phyloP scores from a whole-genome alignment of 345 rosid genomes.

The Eucalyptus coolabah region DNA sequence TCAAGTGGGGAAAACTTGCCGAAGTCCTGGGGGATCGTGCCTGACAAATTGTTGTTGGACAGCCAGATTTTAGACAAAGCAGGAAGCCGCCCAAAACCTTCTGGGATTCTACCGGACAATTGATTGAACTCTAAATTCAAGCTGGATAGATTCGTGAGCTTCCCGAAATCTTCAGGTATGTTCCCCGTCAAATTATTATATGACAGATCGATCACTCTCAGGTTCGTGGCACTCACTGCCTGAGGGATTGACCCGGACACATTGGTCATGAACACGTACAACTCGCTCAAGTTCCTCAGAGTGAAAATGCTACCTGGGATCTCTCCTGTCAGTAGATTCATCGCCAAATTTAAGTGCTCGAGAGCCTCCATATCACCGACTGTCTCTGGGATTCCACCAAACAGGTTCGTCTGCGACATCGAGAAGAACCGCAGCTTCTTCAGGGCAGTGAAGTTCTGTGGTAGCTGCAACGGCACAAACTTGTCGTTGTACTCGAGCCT shows the following conservation, averaged over 20 bases:
- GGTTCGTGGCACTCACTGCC: constrained; percentile 10
- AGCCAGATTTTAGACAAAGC: constrained; percentile 14
- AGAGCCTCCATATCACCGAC: constrained; percentile 29
- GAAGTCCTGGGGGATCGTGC: constrained; percentile 35
- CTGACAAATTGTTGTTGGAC: constrained; percentile 40
- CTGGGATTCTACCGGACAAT: constrained; percentile 44
- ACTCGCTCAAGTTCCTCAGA: constrained; percentile 25
- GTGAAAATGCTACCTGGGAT: constrained; percentile 28
- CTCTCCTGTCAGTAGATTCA: constrained; percentile 10
- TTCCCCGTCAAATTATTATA: constrained; percentile 23
- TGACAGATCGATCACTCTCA: constrained; percentile 30
- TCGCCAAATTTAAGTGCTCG: constrained; percentile 22
- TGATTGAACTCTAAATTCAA: constrained; percentile 21
- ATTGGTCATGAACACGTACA: constrained; percentile 12
- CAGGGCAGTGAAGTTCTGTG: constrained; percentile 10
- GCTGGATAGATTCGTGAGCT: constrained; percentile 8
- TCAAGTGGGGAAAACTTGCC: constrained; percentile 27
- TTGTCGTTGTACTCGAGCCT: not conserved
- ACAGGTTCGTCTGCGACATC: constrained; percentile 18
- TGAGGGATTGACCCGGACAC: constrained; percentile 43
- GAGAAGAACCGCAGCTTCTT: constrained; percentile 20
- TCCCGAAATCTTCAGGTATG: constrained; percentile 40
- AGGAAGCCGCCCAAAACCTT: constrained; percentile 27
- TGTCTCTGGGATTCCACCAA: constrained; percentile 38
- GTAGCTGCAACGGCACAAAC: constrained; percentile 13